These are phyloP conservation scores for Lactarius tabidus DNA, from an alignment of 768 basidiomycete species.

Conservation along the genomic window DNA sequence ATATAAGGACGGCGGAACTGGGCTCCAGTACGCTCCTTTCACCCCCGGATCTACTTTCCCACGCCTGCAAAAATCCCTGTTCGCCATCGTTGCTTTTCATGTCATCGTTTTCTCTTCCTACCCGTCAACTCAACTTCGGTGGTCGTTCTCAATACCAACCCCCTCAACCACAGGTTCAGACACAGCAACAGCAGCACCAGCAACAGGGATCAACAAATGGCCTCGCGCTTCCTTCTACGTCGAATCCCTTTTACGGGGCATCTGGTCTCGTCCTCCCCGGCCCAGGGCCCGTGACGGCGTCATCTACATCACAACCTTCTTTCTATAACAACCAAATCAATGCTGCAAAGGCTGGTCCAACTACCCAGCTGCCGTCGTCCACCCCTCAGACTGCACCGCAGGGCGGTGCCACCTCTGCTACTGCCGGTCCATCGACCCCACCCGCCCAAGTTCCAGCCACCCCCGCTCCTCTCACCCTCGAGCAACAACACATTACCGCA, in stretches of 20 bases:
- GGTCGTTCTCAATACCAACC: slow-evolving; percentile 50
- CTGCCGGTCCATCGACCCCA: slow-evolving; percentile 58
- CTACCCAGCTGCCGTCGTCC: slow-evolving; percentile 28
- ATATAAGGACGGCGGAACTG: slow-evolving; percentile 16
- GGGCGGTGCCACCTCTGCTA: slow-evolving; percentile 34
- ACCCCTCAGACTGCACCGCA: slow-evolving; percentile 26
- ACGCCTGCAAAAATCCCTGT: slow-evolving; percentile 24
- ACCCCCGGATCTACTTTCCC: slow-evolving; percentile 24
- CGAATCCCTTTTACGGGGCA: slow-evolving; percentile 40
- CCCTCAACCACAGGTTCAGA: slow-evolving; percentile 38
- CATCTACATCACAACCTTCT: slow-evolving; percentile 39
- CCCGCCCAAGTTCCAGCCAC: slow-evolving; percentile 56
- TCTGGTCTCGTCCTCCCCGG: slow-evolving; percentile 50
- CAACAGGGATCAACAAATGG: slow-evolving; percentile 43
- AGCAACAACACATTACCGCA: slow-evolving; percentile 93
- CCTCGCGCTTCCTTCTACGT: slow-evolving; percentile 48
- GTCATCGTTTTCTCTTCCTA: slow-evolving; percentile 62
- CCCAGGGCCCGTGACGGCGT: slow-evolving; percentile 48
- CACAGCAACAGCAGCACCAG: slow-evolving; percentile 38
- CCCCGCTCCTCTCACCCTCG: slow-evolving; percentile 71
- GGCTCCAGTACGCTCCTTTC: background rate
- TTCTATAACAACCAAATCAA: slow-evolving; percentile 28
- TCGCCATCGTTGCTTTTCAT: slow-evolving; percentile 29
- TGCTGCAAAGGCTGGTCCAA: slow-evolving; percentile 33
- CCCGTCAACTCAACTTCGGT: slow-evolving; percentile 76